Evolutionary conservation across 352 stramenopile species (phyloP).

Genomic region (Phytophthora sp.): DNA sequence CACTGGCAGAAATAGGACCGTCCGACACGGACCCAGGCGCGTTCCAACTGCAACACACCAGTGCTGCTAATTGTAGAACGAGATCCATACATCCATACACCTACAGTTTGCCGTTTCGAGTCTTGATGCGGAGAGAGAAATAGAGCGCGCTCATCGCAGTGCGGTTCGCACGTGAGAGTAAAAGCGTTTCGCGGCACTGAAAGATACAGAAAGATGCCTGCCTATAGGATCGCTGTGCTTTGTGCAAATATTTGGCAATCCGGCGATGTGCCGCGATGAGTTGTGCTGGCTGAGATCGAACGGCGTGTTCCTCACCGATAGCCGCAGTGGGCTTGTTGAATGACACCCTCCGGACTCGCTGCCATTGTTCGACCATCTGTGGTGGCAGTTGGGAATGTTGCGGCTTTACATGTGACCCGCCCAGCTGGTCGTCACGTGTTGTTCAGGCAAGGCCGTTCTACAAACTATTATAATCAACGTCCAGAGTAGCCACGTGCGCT

Average conservation of each 20-base stretch:
- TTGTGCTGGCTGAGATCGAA: constrained; percentile 13
- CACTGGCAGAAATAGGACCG: constrained; percentile 24
- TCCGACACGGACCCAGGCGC: not conserved
- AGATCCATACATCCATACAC: constrained; percentile 7
- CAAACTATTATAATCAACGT: not conserved
- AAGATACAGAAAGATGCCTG: not conserved
- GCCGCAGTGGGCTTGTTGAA: not conserved
- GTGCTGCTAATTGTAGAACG: constrained; percentile 19
- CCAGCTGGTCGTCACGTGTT: not conserved
- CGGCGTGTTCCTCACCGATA: constrained; percentile 20
- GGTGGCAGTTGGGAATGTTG: not conserved
- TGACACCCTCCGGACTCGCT: constrained; percentile 16
- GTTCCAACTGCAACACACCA: constrained; percentile 12
- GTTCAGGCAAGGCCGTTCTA: not conserved
- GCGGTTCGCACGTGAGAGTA: not conserved
- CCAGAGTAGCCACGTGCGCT: constrained; percentile 20
- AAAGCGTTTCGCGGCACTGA: constrained; percentile 12
- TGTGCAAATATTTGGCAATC: not conserved
- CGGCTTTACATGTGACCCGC: not conserved
- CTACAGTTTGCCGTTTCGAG: constrained; percentile 8
- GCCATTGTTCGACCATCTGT: constrained; percentile 3
- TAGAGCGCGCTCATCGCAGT: too few relatives aligned
- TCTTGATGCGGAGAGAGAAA: constrained; percentile 3
- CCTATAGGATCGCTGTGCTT: not conserved
- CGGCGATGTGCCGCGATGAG: constrained; percentile 5